These are phyloP conservation scores for Talaromyces proteolyticus DNA, from an alignment of 495 filamentous ascomycete species.

Conservation along the genomic window DNA sequence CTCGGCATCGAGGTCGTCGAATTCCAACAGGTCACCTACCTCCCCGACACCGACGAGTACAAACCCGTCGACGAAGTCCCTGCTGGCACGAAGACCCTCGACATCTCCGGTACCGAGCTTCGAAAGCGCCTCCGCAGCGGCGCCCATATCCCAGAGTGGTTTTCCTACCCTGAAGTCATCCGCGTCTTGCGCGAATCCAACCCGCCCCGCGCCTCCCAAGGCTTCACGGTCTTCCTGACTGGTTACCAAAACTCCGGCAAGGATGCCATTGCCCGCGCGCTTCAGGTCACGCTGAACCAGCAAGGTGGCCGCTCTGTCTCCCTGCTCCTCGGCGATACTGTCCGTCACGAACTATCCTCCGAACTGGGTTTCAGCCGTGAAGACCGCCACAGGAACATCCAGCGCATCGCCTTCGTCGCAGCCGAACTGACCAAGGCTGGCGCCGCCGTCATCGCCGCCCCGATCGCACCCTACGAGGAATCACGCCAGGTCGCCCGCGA, in stretches of 20 bases:
- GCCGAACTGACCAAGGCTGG: slow-evolving; percentile 89
- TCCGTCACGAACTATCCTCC: slow-evolving; percentile 85
- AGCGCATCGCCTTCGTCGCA: slow-evolving; percentile 93
- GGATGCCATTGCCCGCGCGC: slow-evolving; percentile 88
- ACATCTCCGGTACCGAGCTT: slow-evolving; percentile 96
- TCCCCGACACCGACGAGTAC: slow-evolving; percentile 96
- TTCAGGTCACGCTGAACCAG: slow-evolving; percentile 97
- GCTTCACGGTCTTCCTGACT: slow-evolving; percentile 97
- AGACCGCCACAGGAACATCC: slow-evolving; percentile 93
- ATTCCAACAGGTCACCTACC: slow-evolving; percentile 99
- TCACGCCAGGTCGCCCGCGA: slow-evolving; percentile 72
- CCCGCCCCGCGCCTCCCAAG: slow-evolving; percentile 80
- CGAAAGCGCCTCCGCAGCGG: slow-evolving; percentile 83
- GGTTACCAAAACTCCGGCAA: slow-evolving; percentile 96
- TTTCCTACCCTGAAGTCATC: slow-evolving; percentile 99
- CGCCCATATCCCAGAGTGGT: slow-evolving; percentile 96
- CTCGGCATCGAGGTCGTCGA: slow-evolving; percentile 97
- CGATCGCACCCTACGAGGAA: slow-evolving; percentile 90
- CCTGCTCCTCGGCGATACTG: slow-evolving; percentile 89
- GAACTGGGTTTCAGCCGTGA: slow-evolving; percentile 93
- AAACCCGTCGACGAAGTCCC: slow-evolving; percentile 83
- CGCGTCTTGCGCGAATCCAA: slow-evolving; percentile 91
- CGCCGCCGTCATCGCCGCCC: slow-evolving; percentile 91
- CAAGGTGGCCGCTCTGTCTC: slow-evolving; percentile 94
- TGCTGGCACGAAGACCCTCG: slow-evolving; percentile 78